Evolutionary conservation across 1,284 basidiomycete genomes (phyloP).

Genomic region (Ustilago vetiveriae): DNA sequence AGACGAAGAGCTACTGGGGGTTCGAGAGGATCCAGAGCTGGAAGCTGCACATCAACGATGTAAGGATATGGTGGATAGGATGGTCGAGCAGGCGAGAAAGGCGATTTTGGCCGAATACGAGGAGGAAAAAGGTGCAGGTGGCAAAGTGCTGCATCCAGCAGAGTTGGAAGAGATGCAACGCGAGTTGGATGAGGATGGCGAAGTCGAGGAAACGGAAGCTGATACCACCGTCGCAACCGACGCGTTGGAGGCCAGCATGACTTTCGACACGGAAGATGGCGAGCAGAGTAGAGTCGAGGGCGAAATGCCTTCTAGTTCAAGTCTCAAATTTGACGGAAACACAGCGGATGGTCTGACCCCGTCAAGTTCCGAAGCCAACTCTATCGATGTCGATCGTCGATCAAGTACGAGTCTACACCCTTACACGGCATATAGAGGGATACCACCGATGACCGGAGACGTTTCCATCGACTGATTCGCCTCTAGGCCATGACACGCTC

Average conservation of each 20-base stretch:
- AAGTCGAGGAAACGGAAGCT: conserved; percentile 10
- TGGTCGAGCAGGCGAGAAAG: conserved; percentile 49
- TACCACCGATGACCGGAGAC: conserved; percentile 10
- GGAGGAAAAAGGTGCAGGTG: conserved; percentile 13
- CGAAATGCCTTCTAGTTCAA: conserved; percentile 2
- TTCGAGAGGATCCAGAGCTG: conserved; percentile 52
- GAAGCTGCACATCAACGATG: conserved; percentile 53
- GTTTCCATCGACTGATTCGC: conserved; percentile 30
- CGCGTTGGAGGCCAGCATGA: conserved; percentile 8
- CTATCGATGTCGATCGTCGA: not conserved
- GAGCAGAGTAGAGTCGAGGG: conserved; percentile 15
- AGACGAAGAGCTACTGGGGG: conserved; percentile 20
- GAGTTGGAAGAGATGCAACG: conserved; percentile 51
- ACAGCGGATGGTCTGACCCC: not conserved
- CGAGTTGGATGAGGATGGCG: conserved; percentile 19
- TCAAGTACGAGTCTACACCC: conserved; percentile 1
- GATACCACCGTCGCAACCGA: conserved; percentile 18
- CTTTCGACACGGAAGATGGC: conserved; percentile 14
- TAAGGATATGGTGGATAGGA: conserved; percentile 45
- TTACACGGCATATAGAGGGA: conserved; percentile 2
- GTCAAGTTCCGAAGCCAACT: not conserved
- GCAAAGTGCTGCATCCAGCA: conserved; percentile 58
- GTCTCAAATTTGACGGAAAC: conserved; percentile 2
- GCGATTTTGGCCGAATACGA: conserved; percentile 45
- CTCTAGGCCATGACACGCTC: too few relatives aligned